Evolutionary conservation across 2,329 filamentous ascomycete species (phyloP), one percentile per base, ranked within the genome.

Genomic region (Microcyclosporella mali): DNA sequence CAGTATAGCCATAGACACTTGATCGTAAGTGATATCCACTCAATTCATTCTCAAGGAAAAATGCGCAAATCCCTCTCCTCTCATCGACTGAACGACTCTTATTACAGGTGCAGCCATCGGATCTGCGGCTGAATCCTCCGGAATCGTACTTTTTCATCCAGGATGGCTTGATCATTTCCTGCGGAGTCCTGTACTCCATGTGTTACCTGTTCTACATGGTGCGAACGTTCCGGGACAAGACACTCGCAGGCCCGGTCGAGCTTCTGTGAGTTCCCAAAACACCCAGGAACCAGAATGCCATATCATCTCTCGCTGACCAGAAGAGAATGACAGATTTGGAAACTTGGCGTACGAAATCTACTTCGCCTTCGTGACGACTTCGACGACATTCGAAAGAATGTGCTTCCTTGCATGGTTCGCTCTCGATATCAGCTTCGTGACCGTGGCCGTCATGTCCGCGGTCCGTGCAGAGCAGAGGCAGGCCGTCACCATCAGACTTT

Each of bases 71-170:
- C n/a, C n/a, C n/a, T n/a, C n/a, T n/a, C n/a, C n/a, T n/a, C n/a
- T n/a, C n/a, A n/a, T n/a, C n/a, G n/a, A n/a, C n/a, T n/a, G n/a
- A n/a, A n/a, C 16, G 18, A 30, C 36, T 9, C 9, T 30, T 10
- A 15, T n/a, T n/a, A 30, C 36, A 38, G 36, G 73, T 70, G 37
- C 71, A 78, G 53, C 68, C 75, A 41, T 67, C 69, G 15, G 72
- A 76, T 50, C 56, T 66, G 1, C 61, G 58, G 1, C 55, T 67
- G 8, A 50, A 61, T 17, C 65, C 65, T 0, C 65, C 63, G 10
- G 58, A 67, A 47, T 63, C 60, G 44, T 68, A 68, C 51, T 61
- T 67, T 31, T 67, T 60, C 50, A 55, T 68, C 10, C 65, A 66
- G 43, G 65, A 68, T 55, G 64, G 64, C 38, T 53, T 68, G 8